Base-by-base conservation (phyloP, 805 yeast genomes). In the Blastobotrys muscicola region DNA sequence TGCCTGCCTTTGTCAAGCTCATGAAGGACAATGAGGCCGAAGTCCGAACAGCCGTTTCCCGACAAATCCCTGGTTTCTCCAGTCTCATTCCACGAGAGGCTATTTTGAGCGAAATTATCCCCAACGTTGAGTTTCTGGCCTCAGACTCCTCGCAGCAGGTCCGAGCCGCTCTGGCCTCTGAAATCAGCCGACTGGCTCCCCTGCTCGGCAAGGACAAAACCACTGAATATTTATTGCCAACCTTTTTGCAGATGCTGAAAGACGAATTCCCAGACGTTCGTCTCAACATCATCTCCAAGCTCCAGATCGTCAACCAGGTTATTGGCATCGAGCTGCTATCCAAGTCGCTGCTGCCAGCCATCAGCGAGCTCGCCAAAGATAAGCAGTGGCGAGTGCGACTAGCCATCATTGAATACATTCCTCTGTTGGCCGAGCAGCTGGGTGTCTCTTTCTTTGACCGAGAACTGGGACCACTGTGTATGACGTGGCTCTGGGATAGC, bases 401-500 rank as follows among this genome's bases (percentile, higher is more conserved):
- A 60, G 97, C 97, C 8, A 92, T 92, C 49, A 92, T 92, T 58
- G 95, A 92, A 62, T 92, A 92, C 66, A 86, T 89, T 52, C 99
- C 99, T 29, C 72, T 90, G 50, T 71, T 92, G 52, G 97, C 97
- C 6, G 83, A 84, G 56, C 97, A 92, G 66, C 71, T 92, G 47
- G 98, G 98, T 26, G 89, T 84, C 42, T 80, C 85, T 26, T 87
- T 90, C 58, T 92, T 92, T 66, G 92, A 92, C 63, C 84, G 85
- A 60, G 95, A 89, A 56, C 71, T 92, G 51, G 87, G 94, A 50
- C 80, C 84, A 40, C 71, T 92, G 54, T 92, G 96, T 57, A 76
- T 92, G 76, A 83, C 89, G n/a, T 92, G 98, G 97, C 71, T 92
- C 51, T 89, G 97, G 95, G 99, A 92, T 67, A 84, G 89, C 3